Base-by-base conservation (phyloP, 129 eudicot species). In the Artemisia tridentata region DNA sequence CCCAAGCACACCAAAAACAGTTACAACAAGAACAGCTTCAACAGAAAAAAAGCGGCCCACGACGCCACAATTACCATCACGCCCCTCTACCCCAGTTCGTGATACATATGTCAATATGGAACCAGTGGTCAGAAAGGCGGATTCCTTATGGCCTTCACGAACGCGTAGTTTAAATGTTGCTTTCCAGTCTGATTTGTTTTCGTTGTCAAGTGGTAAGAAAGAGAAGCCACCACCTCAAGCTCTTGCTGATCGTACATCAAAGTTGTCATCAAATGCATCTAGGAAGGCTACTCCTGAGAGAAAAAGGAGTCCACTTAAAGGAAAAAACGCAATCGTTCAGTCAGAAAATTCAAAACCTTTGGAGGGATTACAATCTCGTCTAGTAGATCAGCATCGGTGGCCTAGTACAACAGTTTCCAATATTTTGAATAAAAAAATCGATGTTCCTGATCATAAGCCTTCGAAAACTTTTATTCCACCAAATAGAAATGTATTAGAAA, bases 211-310 rank as follows among this genome's bases (percentile, higher is more conserved):
- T 66, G 78, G 80, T 75, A 93, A 93, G 80, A 87, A 66, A 80
- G 98, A 92, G 66, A 93, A 84, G 67, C 84, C 95, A 11, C 78
- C 77, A 20, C 72, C 86, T 75, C 91, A 82, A 66, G 78, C 85
- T 64, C 55, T 78, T 57, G 75, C 91, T 7, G 92, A 87, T 74
- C 88, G 88, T 10, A 83, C 91, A 60, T 64, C 89, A 81, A 86
- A 80, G 65, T 66, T 86, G 13, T 85, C 91, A 3, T 81, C 91
- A 55, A 90, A 95, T 78, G 81, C 79, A 68, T 76, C 87, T 0
- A 75, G 90, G 43, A 90, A 87, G 70, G 49, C 87, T 47, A 91
- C 95, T 11, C 95, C 96, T 7, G 98, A 92, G 91, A 89, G 96
- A 66, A 89, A 81, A 86, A 78, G 91, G 60, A 95, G 91, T 60